A percentile compares a stretch with the other conserved stretches of the same genome.
phyloP scores from a whole-genome alignment of 345 rosid species.

The Pelargonium nanum region DNA sequence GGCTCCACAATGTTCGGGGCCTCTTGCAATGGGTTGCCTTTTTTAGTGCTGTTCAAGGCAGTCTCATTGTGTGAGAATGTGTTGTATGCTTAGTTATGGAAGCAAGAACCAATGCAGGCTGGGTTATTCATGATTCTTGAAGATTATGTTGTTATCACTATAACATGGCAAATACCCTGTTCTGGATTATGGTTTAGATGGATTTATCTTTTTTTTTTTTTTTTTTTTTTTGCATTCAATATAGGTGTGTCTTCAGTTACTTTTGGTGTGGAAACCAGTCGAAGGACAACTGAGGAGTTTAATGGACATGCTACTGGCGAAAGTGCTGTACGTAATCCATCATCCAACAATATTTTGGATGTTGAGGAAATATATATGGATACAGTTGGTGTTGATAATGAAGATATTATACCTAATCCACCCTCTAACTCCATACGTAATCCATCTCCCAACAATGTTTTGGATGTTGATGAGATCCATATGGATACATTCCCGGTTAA shows the following conservation, averaged over 20 bases:
- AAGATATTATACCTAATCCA: too few relatives aligned
- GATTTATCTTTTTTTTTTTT: not conserved
- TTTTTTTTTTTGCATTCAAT: slow-evolving; percentile 7
- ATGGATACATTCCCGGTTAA: not conserved
- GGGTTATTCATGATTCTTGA: not conserved
- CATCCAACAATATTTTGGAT: slow-evolving; percentile 2
- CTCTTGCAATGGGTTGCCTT: not conserved
- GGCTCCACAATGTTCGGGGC: too few relatives aligned
- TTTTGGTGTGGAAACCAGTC: slow-evolving; percentile 20
- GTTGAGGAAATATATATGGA: not conserved
- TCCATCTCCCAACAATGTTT: not conserved
- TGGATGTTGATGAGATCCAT: slow-evolving; percentile 4
- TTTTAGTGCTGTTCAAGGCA: not conserved
- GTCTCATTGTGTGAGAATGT: not conserved
- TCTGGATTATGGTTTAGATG: not conserved
- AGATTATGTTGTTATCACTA: not conserved
- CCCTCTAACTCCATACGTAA: not conserved
- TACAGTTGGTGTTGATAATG: not conserved
- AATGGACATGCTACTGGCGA: slow-evolving; percentile 13
- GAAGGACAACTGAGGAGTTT: slow-evolving; percentile 24
- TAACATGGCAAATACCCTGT: not conserved
- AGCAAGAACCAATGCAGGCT: not conserved
- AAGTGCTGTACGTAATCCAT: not conserved
- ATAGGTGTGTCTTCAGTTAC: slow-evolving; percentile 29
- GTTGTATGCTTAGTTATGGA: not conserved